These are phyloP conservation scores for Diplocarpon mali DNA, from an alignment of 2,329 filamentous ascomycete species.

Conservation along the genomic window DNA sequence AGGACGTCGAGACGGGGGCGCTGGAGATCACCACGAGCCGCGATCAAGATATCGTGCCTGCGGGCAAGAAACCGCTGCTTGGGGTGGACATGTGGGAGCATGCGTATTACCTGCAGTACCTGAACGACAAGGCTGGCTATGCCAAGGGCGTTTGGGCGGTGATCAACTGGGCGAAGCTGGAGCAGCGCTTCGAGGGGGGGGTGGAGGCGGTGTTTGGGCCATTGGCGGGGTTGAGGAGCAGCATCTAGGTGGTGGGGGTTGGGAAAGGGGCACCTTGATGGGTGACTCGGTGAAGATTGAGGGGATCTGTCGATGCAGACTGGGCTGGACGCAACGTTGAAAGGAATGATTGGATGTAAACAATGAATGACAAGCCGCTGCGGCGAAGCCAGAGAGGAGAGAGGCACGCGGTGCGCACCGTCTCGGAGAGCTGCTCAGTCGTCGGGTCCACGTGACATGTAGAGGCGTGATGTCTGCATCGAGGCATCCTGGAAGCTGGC, in stretches of 20 bases:
- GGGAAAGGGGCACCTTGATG: neutral
- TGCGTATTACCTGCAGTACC: conserved; percentile 79
- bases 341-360: too few relatives aligned
- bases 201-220: conserved; percentile 28
- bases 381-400: too few relatives aligned
- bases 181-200: conserved; percentile 45
- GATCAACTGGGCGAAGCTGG: conserved; percentile 65
- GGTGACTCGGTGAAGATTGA: neutral
- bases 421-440: too few relatives aligned
- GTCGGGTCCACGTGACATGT: too few relatives aligned
- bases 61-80: conserved; percentile 55
- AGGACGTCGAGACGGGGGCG: conserved; percentile 43
- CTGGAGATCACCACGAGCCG: conserved; percentile 71
- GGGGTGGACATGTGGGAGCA: conserved; percentile 92
- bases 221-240: conserved; percentile 14
- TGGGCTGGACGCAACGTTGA: too few relatives aligned
- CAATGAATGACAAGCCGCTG: too few relatives aligned
- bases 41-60: conserved; percentile 70
- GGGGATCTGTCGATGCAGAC: neutral
- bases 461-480: too few relatives aligned
- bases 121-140: conserved; percentile 66
- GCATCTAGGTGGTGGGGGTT: neutral
- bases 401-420: too few relatives aligned
- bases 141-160: conserved; percentile 69
- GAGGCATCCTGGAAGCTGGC: too few relatives aligned